These are phyloP conservation scores for Suhomyces bribrorum DNA, from an alignment of 1,139 yeast species.

Conservation along the genomic window DNA sequence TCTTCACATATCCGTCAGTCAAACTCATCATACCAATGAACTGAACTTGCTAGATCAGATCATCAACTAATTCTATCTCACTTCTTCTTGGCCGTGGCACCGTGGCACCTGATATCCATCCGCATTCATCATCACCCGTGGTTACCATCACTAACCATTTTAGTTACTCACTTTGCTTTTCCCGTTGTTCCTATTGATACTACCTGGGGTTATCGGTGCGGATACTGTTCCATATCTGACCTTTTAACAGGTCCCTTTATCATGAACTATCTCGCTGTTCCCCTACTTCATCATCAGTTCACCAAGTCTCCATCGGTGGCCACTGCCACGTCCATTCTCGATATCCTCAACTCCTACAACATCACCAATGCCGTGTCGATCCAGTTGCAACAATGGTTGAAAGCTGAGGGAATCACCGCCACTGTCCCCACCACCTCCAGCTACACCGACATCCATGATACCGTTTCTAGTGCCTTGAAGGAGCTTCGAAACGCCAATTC, in stretches of 20 bases:
- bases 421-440: not conserved
- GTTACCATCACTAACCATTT: too few species aligned
- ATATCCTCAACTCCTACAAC: slow-evolving; percentile 1
- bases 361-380: slow-evolving; percentile 2
- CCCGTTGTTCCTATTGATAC: too few species aligned
- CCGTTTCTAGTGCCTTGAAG: slow-evolving; percentile 3
- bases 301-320: slow-evolving; percentile 1
- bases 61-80: too few species aligned
- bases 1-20: too few species aligned
- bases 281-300: slow-evolving; percentile 6
- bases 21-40: too few species aligned
- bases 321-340: slow-evolving; percentile 2
- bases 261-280: slow-evolving; percentile 7
- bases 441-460: not conserved
- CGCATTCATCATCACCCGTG: too few species aligned
- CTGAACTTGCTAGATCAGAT: too few species aligned
- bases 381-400: not conserved
- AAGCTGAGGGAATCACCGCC: not conserved
- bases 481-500: slow-evolving; percentile 5
- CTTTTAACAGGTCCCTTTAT: not conserved
- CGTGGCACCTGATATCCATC: too few species aligned
- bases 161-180: too few species aligned
- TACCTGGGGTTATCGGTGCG: too few species aligned
- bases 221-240: not conserved
- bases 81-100: too few species aligned